A percentile compares a stretch with the other conserved stretches of the same genome.
phyloP scores from a whole-genome alignment of 73 alveolate species.

The Paramecium biaurelia region DNA sequence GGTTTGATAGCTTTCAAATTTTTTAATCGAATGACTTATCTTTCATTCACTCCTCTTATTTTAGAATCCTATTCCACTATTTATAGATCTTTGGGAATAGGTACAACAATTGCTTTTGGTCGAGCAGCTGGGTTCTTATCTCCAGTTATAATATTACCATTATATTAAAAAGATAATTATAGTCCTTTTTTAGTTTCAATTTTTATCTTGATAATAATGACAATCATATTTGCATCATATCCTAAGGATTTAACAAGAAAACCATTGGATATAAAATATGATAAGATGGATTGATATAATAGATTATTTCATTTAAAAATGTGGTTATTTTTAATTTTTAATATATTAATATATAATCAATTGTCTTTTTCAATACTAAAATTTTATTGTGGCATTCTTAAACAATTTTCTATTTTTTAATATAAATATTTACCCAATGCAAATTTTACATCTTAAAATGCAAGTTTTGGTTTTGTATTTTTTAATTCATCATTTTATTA shows the following conservation, averaged over 20 bases:
- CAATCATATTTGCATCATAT: background rate
- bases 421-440: background rate
- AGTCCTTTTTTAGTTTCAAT: slow-evolving; percentile 32
- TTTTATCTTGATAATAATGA: background rate
- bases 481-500: background rate
- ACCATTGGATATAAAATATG: background rate
- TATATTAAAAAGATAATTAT: slow-evolving; percentile 40
- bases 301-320: background rate
- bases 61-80: slow-evolving; percentile 60
- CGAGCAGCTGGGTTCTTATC: slow-evolving; percentile 51
- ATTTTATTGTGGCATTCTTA: background rate
- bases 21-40: slow-evolving; percentile 47
- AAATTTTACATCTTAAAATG: background rate
- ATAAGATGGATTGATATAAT: background rate
- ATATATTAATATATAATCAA: background rate
- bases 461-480: background rate
- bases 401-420: background rate
- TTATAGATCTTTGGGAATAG: slow-evolving; percentile 58
- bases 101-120: slow-evolving; percentile 44
- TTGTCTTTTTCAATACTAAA: background rate
- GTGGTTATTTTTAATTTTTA: background rate
- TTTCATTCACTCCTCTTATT: slow-evolving; percentile 42
- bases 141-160: slow-evolving; percentile 33
- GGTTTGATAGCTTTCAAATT: slow-evolving; percentile 52
- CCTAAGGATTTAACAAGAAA: background rate